Base-by-base conservation (phyloP, 768 basidiomycete genomes). In the Serpula lacrymans region DNA sequence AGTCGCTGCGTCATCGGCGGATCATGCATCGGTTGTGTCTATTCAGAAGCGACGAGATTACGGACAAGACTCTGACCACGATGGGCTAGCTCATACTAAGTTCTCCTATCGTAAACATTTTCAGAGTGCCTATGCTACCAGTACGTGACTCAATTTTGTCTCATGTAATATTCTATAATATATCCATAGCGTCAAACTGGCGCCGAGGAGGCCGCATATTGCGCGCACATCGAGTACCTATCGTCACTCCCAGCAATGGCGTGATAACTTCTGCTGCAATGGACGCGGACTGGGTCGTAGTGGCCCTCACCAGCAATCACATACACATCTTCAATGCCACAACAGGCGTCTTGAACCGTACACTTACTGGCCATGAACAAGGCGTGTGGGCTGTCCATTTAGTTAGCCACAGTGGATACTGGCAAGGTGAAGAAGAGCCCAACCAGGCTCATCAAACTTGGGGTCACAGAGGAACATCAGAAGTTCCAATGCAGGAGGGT, bases 311-410 rank as follows among this genome's bases (percentile, higher is more conserved):
- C 7, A 94, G 86, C 57, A 75, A 77, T 48, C 80, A 82, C 46
- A 84, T 97, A 33, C 86, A 91, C 52, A 71, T 97, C 8, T 97
- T 91, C 65, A 84, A 84, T 47, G 82, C 88, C 1, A 68, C 64
- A 28, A 86, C 85, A 0, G 94, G 94, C 1, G 75, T 84, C 2
- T 77, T 88, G 36, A 74, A 75, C 29, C 74, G 85, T 37, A 88
- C 88, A 0, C 76, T 98, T 2, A 70, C 78, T 7, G 94, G 94
- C 0, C 94, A 96, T 59, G 82, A 84, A 12, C 65, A 74, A 16
- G 94, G 94, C n/a, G 93, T 96, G 1, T 97, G 94, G 94, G 84
- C 87, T 11, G 78, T 96, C 11, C 79, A 82, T 39, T 73, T 97
- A 20, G 79, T 94, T 35, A 75, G 76, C 18, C 72, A 75, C 29